Conservation (phyloP, 768 basidiomycete genomes). For the Pulveroboletus sp. region DNA sequence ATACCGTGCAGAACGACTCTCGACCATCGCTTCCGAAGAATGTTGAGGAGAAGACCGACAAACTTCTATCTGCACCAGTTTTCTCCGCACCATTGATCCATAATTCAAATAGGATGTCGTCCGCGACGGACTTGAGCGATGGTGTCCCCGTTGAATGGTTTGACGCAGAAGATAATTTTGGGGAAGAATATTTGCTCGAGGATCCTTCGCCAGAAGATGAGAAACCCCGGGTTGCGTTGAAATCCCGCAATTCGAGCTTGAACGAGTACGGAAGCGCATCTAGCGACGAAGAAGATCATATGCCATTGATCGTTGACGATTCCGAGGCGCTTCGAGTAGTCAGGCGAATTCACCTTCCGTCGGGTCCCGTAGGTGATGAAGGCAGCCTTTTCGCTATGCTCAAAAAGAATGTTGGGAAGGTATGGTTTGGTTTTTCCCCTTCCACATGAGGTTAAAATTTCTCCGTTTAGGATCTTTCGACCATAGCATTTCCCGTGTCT, state of each 20-base stretch:
- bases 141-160: constrained; percentile 62
- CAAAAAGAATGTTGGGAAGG: constrained; percentile 89
- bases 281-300: constrained; percentile 44
- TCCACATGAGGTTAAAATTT: not conserved
- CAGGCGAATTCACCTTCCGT: constrained; percentile 57
- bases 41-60: constrained; percentile 45
- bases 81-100: constrained; percentile 30
- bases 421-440: constrained; percentile 25
- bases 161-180: constrained; percentile 56
- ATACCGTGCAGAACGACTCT: constrained; percentile 32
- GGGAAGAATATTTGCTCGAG: constrained; percentile 61
- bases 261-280: constrained; percentile 39
- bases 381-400: constrained; percentile 78
- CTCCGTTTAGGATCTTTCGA: constrained; percentile 63
- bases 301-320: constrained; percentile 1
- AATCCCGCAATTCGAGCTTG: constrained; percentile 40
- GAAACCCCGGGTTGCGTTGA: constrained; percentile 36
- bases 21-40: constrained; percentile 41
- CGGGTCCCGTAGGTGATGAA: constrained; percentile 63
- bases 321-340: constrained; percentile 30
- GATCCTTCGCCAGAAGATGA: constrained; percentile 38
- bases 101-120: constrained; percentile 43
- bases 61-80: constrained; percentile 20
- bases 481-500: constrained; percentile 79
- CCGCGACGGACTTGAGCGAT: constrained; percentile 47